Evolutionary conservation across 768 basidiomycete species (phyloP).

Genomic region (Trametes coccinea): DNA sequence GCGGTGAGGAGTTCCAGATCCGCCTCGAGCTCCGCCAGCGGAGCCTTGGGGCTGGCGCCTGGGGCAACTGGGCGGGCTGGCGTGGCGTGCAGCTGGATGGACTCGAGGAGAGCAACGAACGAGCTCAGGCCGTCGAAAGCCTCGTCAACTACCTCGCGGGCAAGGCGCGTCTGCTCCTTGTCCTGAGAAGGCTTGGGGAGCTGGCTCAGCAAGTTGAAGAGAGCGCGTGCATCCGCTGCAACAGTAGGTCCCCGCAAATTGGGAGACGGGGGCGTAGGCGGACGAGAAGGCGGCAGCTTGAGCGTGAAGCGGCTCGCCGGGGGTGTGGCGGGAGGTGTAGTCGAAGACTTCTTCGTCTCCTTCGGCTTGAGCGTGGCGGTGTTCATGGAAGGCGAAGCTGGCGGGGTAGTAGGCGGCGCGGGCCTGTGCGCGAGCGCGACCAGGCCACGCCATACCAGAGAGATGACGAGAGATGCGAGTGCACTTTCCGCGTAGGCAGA

Average conservation of each 20-base stretch:
- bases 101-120: conserved; percentile 58
- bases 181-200: conserved; percentile 63
- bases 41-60: conserved; percentile 14
- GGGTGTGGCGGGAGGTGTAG: conserved; percentile 57
- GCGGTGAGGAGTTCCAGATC: conserved; percentile 56
- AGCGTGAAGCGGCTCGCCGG: conserved; percentile 61
- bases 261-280: conserved; percentile 56
- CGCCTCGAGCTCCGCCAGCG: conserved; percentile 31
- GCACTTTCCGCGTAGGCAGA: conserved; percentile 56
- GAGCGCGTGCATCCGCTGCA: conserved; percentile 57
- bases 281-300: conserved; percentile 66
- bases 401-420: conserved; percentile 40
- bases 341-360: conserved; percentile 33
- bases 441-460: conserved; percentile 71
- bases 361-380: conserved; percentile 21
- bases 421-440: conserved; percentile 67
- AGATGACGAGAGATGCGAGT: conserved; percentile 72
- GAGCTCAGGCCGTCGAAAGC: conserved; percentile 66
- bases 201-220: conserved; percentile 59
- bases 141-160: conserved; percentile 81
- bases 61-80: conserved; percentile 12
- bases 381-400: conserved; percentile 40
- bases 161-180: conserved; percentile 51
- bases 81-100: conserved; percentile 35
- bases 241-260: conserved; percentile 40